Evolutionary conservation across 345 rosid genomes (phyloP).

Genomic region (Eucalyptus curtisii): DNA sequence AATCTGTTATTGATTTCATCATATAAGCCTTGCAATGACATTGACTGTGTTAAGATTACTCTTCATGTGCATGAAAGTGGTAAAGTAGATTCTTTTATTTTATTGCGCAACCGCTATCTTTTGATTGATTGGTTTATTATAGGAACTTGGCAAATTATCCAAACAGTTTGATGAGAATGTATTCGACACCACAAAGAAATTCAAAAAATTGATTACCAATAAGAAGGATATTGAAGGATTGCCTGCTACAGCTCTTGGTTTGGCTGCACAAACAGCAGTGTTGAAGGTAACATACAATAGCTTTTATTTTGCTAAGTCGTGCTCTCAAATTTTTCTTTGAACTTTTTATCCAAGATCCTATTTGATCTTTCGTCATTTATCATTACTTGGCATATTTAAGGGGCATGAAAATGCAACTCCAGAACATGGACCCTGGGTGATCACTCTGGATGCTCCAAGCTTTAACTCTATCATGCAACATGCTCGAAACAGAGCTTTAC

Average conservation of each 20-base stretch:
- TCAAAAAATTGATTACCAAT: conserved; percentile 19
- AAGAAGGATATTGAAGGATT: conserved; percentile 77
- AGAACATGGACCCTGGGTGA: conserved; percentile 81
- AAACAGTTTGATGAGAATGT: conserved; percentile 33
- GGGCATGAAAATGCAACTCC: conserved; percentile 79
- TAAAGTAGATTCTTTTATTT: not conserved
- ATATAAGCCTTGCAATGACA: not conserved
- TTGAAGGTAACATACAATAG: conserved; percentile 43
- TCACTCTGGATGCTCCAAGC: conserved; percentile 81
- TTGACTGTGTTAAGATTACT: not conserved
- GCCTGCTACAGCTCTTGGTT: conserved; percentile 79
- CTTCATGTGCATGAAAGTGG: not conserved
- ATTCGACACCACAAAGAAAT: not conserved
- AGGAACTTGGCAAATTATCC: conserved; percentile 72
- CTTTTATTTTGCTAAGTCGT: not conserved
- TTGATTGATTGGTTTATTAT: not conserved
- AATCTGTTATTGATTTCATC: not conserved
- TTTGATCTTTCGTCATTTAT: not conserved
- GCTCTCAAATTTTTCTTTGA: not conserved
- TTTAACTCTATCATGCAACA: conserved; percentile 77
- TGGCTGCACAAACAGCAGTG: conserved; percentile 81
- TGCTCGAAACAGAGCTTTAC: conserved; percentile 62
- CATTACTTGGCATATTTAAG: conserved; percentile 13
- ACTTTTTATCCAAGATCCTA: too few relatives aligned
- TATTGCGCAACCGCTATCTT: not conserved